A percentile compares a stretch with the other conserved stretches of the same genome.
phyloP scores from a whole-genome alignment of 306 rosid genomes.

The Geum urbanum region DNA sequence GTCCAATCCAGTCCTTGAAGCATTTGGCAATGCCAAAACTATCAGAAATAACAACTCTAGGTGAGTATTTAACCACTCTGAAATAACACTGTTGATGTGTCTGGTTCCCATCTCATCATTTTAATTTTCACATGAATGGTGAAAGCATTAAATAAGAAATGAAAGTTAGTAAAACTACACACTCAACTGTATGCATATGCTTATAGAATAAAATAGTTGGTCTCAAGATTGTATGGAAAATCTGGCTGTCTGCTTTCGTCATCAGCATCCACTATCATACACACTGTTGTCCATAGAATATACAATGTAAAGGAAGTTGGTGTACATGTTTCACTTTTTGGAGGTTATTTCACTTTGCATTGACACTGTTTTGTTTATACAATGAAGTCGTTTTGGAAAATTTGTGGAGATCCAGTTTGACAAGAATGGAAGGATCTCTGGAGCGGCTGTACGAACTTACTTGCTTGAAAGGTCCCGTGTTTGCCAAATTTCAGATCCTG shows the following conservation, averaged over 20 bases:
- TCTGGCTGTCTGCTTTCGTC: constrained; percentile 1
- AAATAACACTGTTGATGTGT: constrained; percentile 5
- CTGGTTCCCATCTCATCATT: background rate
- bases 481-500: constrained; percentile 95
- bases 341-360: constrained; percentile 18
- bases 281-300: constrained; percentile 1
- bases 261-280: constrained; percentile 16
- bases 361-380: constrained; percentile 30
- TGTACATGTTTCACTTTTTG: constrained; percentile 24
- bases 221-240: constrained; percentile 7
- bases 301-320: background rate
- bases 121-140: constrained; percentile 5
- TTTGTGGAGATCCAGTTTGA: constrained; percentile 99
- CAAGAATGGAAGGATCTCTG: constrained; percentile 97
- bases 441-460: constrained; percentile 93
- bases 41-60: constrained; percentile 98
- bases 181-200: background rate
- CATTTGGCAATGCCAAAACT: constrained; percentile 99
- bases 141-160: background rate
- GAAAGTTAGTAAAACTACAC: background rate
- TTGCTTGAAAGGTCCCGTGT: constrained; percentile 99
- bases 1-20: constrained; percentile 99
- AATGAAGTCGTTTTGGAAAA: constrained; percentile 99
- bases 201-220: background rate
- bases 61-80: constrained; percentile 41